Evolutionary conservation across 805 yeast species (phyloP).

Genomic region (Candida silvicultrix): DNA sequence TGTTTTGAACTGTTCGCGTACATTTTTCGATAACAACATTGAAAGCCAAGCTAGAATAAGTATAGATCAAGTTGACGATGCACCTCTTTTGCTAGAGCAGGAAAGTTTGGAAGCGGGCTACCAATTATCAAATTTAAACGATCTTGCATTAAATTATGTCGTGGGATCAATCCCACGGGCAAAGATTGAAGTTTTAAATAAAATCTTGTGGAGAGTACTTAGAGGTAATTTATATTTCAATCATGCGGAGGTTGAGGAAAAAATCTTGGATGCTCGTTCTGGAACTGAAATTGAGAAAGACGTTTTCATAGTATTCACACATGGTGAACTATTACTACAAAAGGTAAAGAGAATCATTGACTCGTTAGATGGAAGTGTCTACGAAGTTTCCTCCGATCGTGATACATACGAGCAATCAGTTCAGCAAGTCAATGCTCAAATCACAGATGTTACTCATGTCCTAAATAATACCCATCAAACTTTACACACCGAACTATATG

Average conservation of each 20-base stretch:
- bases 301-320: slow-evolving; percentile 85
- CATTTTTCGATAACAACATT: slow-evolving; percentile 37
- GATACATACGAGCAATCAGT: slow-evolving; percentile 29
- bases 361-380: slow-evolving; percentile 79
- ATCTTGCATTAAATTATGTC: slow-evolving; percentile 21
- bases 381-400: slow-evolving; percentile 40
- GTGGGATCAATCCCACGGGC: slow-evolving; percentile 79
- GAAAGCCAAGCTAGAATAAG: slow-evolving; percentile 26
- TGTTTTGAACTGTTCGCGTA: slow-evolving; percentile 44
- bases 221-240: slow-evolving; percentile 87
- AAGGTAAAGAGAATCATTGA: slow-evolving; percentile 81
- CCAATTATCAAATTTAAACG: slow-evolving; percentile 18
- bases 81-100: slow-evolving; percentile 30
- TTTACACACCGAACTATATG: slow-evolving; percentile 68
- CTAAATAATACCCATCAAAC: slow-evolving; percentile 61
- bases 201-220: slow-evolving; percentile 84
- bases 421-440: slow-evolving; percentile 12
- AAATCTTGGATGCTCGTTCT: slow-evolving; percentile 55
- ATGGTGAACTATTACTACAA: slow-evolving; percentile 69
- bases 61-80: slow-evolving; percentile 30
- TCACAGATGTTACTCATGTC: slow-evolving; percentile 50
- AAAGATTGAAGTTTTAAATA: slow-evolving; percentile 66
- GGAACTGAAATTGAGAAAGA: slow-evolving; percentile 61
- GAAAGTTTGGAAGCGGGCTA: slow-evolving; percentile 31
- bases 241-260: slow-evolving; percentile 64